Evolutionary conservation across 257 asterid species (phyloP).

Genomic region (Thymus quinquecostatus): DNA sequence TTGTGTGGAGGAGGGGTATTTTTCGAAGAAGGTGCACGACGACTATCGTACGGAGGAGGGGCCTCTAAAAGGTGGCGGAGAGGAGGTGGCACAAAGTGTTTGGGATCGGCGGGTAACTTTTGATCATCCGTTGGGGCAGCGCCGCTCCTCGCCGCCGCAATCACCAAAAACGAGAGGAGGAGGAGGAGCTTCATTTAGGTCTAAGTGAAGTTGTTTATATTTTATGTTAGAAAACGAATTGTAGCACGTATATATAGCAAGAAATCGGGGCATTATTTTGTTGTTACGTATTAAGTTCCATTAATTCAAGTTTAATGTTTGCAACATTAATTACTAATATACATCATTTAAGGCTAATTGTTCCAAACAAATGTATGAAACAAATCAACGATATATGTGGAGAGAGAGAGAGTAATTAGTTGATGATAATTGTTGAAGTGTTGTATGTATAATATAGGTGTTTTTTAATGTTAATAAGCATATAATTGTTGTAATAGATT

Average conservation of each 20-base stretch:
- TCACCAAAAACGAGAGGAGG: neutral
- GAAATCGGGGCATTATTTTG: neutral
- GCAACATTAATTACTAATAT: no score
- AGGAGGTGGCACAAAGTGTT: neutral
- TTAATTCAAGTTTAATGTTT: neutral
- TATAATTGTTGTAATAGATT: no score
- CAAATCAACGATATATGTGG: no score
- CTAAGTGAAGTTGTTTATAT: neutral
- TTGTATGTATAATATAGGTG: no score
- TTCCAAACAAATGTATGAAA: no score
- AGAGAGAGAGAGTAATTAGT: no score
- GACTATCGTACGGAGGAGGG: neutral
- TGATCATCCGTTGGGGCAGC: neutral
- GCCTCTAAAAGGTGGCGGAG: neutral
- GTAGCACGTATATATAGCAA: neutral
- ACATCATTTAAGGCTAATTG: no score
- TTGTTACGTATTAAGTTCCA: neutral
- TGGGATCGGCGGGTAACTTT: neutral
- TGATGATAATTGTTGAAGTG: no score
- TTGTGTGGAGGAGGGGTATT: constrained; percentile 15
- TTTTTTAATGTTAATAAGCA: no score
- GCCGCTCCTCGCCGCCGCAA: constrained; percentile 16
- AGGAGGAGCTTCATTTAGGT: neutral
- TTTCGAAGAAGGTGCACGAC: neutral
- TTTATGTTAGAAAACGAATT: neutral